phyloP scores from a whole-genome alignment of 1,284 basidiomycete species.

The Inonotus hispidus region DNA sequence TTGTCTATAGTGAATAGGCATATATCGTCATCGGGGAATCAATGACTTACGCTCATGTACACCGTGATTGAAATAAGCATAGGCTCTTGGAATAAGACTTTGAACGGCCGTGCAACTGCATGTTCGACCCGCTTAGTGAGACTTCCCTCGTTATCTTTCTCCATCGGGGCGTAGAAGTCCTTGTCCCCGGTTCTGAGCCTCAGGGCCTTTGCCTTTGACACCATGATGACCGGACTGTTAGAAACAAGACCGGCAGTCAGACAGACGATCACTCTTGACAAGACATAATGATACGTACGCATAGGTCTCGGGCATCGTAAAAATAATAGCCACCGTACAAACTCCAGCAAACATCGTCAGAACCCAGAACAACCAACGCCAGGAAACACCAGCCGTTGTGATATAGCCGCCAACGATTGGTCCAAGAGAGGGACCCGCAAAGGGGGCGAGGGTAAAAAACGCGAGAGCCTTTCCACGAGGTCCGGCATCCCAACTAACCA shows the following conservation, averaged over 20 bases:
- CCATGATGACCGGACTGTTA: conserved; percentile 41
- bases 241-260: not conserved
- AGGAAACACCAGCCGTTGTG: conserved; percentile 35
- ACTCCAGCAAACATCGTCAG: conserved; percentile 42
- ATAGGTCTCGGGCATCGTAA: conserved; percentile 45
- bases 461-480: conserved; percentile 48
- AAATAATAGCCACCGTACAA: conserved; percentile 35
- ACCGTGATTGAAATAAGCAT: conserved; percentile 40
- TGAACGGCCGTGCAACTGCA: conserved; percentile 35
- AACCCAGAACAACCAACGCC: conserved; percentile 46
- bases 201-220: conserved; percentile 28
- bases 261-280: no score
- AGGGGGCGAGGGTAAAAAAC: conserved; percentile 48
- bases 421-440: conserved; percentile 38
- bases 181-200: conserved; percentile 49
- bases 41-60: conserved; percentile 38
- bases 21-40: not conserved
- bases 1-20: not conserved
- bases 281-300: conserved; percentile 32
- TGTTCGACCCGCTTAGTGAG: conserved; percentile 30
- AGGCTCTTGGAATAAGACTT: conserved; percentile 39
- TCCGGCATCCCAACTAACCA: conserved; percentile 41
- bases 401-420: conserved; percentile 49
- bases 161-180: conserved; percentile 42
- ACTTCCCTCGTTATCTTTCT: conserved; percentile 28